These are phyloP conservation scores for Plasmodium gaboni DNA, from an alignment of 169 alveolate species.

Conservation along the genomic window DNA sequence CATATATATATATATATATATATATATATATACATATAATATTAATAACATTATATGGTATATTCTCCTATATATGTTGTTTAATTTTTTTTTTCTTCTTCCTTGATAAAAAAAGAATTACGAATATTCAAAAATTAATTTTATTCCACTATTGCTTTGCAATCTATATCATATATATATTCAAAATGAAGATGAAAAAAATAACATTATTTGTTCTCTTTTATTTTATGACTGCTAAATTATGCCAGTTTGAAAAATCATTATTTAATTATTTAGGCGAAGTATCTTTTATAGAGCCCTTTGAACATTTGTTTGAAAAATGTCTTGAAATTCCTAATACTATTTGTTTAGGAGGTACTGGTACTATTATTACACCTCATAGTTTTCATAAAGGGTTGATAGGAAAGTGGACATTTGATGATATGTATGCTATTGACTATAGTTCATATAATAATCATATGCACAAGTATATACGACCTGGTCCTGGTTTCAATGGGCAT, in stretches of 20 bases:
- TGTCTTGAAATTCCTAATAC: conserved; percentile 48
- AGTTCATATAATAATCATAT: conserved; percentile 60
- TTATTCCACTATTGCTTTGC: too few species aligned
- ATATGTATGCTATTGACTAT: conserved; percentile 47
- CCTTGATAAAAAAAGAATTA: too few species aligned
- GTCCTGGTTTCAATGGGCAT: conserved; percentile 60
- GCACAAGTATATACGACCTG: conserved; percentile 46
- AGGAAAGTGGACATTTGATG: conserved; percentile 68
- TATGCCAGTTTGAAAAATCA: conserved; percentile 20
- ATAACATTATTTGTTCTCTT: not conserved
- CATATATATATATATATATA: too few species aligned
- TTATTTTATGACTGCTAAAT: conserved; percentile 7
- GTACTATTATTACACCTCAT: conserved; percentile 29
- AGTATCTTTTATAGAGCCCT: conserved; percentile 24
- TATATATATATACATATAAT: too few species aligned
- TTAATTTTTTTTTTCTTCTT: too few species aligned
- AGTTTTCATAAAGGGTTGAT: conserved; percentile 47
- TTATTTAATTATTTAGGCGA: conserved; percentile 45
- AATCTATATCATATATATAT: too few species aligned
- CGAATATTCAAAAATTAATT: too few species aligned
- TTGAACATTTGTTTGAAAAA: conserved; percentile 46
- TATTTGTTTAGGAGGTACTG: conserved; percentile 36
- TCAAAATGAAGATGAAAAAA: not conserved
- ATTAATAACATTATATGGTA: too few species aligned
- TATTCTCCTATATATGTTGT: too few species aligned